Conservation (phyloP, 1,284 basidiomycete genomes). For the Puccinia sorghi region DNA sequence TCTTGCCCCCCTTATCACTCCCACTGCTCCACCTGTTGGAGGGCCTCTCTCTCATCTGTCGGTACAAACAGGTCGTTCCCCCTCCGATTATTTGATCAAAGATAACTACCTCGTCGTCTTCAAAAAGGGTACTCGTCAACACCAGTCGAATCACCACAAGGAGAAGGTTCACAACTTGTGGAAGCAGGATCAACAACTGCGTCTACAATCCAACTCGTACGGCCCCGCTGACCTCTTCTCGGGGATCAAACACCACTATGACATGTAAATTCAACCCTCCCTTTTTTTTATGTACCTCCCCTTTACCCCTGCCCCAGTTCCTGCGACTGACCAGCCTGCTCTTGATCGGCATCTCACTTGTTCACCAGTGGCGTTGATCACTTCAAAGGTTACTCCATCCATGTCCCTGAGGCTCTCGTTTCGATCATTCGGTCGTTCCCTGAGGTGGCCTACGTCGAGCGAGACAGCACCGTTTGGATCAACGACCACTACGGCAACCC, state of each 20-base stretch:
- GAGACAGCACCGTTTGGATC: constrained; percentile 81
- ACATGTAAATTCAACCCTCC: constrained; percentile 21
- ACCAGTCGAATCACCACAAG: constrained; percentile 31
- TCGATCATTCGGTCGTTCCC: constrained; percentile 79
- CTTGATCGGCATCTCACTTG: background rate
- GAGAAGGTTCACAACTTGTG: constrained; percentile 32
- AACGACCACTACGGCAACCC: constrained; percentile 61
- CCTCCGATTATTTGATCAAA: constrained; percentile 45
- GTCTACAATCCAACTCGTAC: constrained; percentile 29
- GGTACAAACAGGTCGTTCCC: constrained; percentile 36
- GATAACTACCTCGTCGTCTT: constrained; percentile 49
- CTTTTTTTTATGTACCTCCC: background rate
- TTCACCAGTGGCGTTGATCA: constrained; percentile 51
- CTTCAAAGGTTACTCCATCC: constrained; percentile 79
- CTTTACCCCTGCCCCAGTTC: background rate
- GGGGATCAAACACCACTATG: constrained; percentile 48
- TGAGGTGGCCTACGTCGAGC: constrained; percentile 90
- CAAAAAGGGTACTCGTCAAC: constrained; percentile 39
- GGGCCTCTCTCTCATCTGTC: constrained; percentile 39
- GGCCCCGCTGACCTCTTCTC: constrained; percentile 27
- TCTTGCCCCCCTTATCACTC: constrained; percentile 45
- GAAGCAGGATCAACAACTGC: constrained; percentile 18
- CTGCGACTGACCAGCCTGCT: background rate
- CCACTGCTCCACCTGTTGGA: constrained; percentile 37
- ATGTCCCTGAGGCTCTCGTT: constrained; percentile 73